A percentile compares a stretch with the other conserved stretches of the same genome.
Evolutionary conservation across 2,329 filamentous ascomycete species (phyloP).

Genomic region (Rutstroemia sp.): DNA sequence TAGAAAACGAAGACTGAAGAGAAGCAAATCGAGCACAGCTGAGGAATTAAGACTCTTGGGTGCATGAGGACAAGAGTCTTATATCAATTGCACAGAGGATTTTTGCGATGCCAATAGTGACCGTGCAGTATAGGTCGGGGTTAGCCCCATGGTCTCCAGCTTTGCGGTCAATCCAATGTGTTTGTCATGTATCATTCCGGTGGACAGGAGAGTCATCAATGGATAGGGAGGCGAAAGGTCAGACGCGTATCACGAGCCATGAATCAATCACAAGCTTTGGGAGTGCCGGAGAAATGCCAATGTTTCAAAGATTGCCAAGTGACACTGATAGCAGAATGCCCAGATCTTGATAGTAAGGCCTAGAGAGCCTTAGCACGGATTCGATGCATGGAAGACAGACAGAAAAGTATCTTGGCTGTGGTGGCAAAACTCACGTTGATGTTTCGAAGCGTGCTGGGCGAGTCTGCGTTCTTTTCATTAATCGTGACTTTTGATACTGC

Average conservation of each 20-base stretch:
- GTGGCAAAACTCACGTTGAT: neutral
- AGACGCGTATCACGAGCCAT: neutral
- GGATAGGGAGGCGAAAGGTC: too few relatives aligned
- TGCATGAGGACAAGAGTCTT: conserved; percentile 10
- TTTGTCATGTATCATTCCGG: neutral
- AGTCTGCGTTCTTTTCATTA: neutral
- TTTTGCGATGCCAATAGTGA: neutral
- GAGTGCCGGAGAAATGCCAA: neutral
- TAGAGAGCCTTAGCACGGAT: neutral
- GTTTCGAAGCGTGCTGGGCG: conserved; percentile 1
- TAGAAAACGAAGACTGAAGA: conserved; percentile 1
- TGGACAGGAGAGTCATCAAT: too few relatives aligned
- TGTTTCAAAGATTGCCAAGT: conserved; percentile 3
- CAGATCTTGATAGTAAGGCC: neutral
- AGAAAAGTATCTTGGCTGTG: conserved; percentile 1
- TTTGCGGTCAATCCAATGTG: neutral
- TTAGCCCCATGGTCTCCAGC: neutral
- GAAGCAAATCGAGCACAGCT: conserved; percentile 5
- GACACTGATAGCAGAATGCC: conserved; percentile 2
- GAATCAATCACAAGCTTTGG: neutral
- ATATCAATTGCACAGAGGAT: conserved; percentile 1
- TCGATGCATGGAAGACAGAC: neutral
- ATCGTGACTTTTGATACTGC: neutral
- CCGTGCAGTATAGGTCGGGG: conserved; percentile 3
- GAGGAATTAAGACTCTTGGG: conserved; percentile 6